Evolutionary conservation across 345 rosid genomes (phyloP), one percentile per base, ranked within the genome.

Genomic region (Aurinia saxatilis): DNA sequence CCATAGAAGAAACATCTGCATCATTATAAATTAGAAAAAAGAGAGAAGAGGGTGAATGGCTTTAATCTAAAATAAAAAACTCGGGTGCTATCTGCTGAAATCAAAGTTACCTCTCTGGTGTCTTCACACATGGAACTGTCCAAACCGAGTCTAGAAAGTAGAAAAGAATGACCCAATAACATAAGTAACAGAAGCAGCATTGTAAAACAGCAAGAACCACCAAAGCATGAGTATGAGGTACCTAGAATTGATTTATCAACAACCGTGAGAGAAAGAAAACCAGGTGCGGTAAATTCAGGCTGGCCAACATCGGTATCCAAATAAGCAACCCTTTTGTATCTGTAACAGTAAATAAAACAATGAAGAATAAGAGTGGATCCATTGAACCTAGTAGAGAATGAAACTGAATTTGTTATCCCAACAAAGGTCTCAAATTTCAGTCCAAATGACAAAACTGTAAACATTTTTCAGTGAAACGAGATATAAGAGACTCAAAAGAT

Each of bases 251-350:
- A 63, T 70, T 79, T 71, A 62, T 87, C 92, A 13, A 87, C 81
- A 44, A 84, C 70, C 14, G 89, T 84, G 60, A 93, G 83, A 63
- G 99, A 93, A 17, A 90, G 74, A 50, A 93, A 80, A 38, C 97
- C 99, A 58, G 96, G 92, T 60, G 90, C 57, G 49, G 97, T 84
- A 53, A 90, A 90, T 72, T 93, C 97, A 34, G 99, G 83, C 75
- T 93, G 97, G 48, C 99, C 99, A 66, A 85, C 95, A 78, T 93
- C 99, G 0, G 86, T 80, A 74, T 93, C 97, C 87, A 90, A 82
- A 74, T 81, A 93, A 48, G 86, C 95, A 17, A 86, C 95, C 66
- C 74, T 87, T 59, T 65, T 81, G 68, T 83, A 88, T 67, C 99
- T 90, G 84, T 67, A 49, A 29, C 37, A 9, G 57, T 17, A 41